Base-by-base conservation (phyloP, 2,329 filamentous ascomycete species). In the Samsoniella hepiali region DNA sequence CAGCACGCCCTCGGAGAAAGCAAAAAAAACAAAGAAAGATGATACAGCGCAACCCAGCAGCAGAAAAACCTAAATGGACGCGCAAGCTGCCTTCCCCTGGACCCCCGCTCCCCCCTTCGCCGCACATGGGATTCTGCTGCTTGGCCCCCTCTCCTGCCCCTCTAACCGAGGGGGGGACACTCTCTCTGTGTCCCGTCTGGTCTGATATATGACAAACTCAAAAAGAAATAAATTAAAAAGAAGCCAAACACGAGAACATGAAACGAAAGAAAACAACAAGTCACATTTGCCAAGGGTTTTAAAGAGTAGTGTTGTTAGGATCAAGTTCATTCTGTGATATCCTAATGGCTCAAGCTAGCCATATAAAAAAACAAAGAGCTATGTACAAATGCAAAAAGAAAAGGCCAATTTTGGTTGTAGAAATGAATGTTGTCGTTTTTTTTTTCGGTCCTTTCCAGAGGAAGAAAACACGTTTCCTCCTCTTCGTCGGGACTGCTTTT, bases 71-170 rank as follows among this genome's bases (percentile, higher is more conserved):
- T 45, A 29, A 31, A 32, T 31, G 34, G 17, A 55, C 51, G 51
- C 51, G 51, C 51, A 55, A 55, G 51, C 51, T 55, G 51, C 51
- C 34, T 38, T n/a, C 34, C 51, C 36, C n/a, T 34, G 29, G 42
- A 7, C 42, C 13, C 51, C 51, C 34, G 9, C 29, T 31, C 3
- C 15, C 3, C 29, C 22, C 22, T 22, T 22, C 22, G 22, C 22
- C 22, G 22, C 22, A 22, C 22, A 22, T 22, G n/a, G 17, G n/a
- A 2, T 8, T n/a, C 40, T 44, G 15, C 17, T n/a, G 40, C 11
- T 15, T 2, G 5, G 8, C 15, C 9, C 42, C n/a, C 42, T 15
- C 13, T 8, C 22, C 22, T 22, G 22, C 22, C 22, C 22, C 22
- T 22, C 22, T 22, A 22, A 22, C 22, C 22, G 22, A 22, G 22